Evolutionary conservation across 352 stramenopile genomes (phyloP).

Genomic region (Lagenidium giganteum): DNA sequence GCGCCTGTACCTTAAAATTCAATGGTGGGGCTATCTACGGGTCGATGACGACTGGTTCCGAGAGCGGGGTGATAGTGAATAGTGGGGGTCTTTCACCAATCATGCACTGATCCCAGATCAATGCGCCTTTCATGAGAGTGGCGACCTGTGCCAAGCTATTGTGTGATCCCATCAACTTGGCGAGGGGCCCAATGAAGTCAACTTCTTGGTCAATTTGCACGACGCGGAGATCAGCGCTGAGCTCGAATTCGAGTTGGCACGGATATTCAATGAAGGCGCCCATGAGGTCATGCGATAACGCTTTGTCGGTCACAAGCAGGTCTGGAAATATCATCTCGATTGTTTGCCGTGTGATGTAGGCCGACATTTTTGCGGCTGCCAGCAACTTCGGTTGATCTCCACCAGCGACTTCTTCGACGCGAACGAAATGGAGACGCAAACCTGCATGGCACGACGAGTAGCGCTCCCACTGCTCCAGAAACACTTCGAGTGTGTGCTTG

Average conservation of each 20-base stretch:
- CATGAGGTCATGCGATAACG: conserved; percentile 1
- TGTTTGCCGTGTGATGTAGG: conserved; percentile 10
- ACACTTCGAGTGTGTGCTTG: conserved; percentile 7
- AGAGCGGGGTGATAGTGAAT: no score
- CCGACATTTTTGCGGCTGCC: conserved; percentile 5
- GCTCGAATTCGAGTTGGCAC: conserved; percentile 11
- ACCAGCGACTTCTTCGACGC: not conserved
- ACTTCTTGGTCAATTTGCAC: conserved; percentile 12
- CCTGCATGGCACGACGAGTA: conserved; percentile 13
- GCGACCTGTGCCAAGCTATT: no score
- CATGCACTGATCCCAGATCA: no score
- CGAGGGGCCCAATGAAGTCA: conserved; percentile 15
- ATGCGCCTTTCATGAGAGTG: no score
- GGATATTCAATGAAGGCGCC: conserved; percentile 19
- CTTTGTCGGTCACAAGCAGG: conserved; percentile 4
- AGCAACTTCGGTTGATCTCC: conserved; percentile 2
- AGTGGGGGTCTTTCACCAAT: no score
- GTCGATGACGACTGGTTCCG: no score
- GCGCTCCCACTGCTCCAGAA: conserved; percentile 14
- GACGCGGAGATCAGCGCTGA: conserved; percentile 7
- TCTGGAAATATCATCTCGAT: conserved; percentile 12
- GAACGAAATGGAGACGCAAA: conserved; percentile 7
- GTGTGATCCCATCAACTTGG: conserved; percentile 10
- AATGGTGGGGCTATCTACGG: no score
- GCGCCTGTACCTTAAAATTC: no score